Evolutionary conservation across 257 asterid species (phyloP).

Genomic region (Solanum tacnaense): DNA sequence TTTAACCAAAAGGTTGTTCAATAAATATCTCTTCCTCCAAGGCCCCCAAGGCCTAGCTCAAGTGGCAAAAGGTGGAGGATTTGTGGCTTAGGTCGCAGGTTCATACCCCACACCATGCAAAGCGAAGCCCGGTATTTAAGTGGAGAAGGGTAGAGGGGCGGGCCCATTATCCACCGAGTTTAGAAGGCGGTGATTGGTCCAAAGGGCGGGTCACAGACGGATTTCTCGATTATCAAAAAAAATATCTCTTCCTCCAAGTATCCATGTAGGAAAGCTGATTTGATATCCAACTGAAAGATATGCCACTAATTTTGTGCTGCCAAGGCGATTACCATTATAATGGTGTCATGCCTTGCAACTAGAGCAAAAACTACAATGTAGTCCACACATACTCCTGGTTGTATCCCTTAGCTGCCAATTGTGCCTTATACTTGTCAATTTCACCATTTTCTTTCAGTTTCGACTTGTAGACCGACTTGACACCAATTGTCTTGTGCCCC

Average conservation of each 20-base stretch:
- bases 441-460: not conserved
- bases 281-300: not conserved
- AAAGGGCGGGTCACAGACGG: no score
- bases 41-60: no score
- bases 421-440: not conserved
- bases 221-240: no score
- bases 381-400: not conserved
- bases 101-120: no score
- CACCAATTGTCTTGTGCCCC: not conserved
- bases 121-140: no score
- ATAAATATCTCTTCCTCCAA: no score
- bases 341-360: not conserved
- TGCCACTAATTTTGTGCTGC: not conserved
- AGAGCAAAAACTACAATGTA: not conserved
- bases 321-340: not conserved
- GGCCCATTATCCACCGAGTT: no score
- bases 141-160: no score
- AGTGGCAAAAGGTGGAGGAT: no score
- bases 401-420: not conserved
- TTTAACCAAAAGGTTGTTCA: not conserved
- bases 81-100: no score
- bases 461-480: not conserved
- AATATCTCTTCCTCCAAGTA: not conserved
- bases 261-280: not conserved
- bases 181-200: no score